Evolutionary conservation across 1,284 basidiomycete genomes (phyloP).

Genomic region (Ceratobasidium sp.): DNA sequence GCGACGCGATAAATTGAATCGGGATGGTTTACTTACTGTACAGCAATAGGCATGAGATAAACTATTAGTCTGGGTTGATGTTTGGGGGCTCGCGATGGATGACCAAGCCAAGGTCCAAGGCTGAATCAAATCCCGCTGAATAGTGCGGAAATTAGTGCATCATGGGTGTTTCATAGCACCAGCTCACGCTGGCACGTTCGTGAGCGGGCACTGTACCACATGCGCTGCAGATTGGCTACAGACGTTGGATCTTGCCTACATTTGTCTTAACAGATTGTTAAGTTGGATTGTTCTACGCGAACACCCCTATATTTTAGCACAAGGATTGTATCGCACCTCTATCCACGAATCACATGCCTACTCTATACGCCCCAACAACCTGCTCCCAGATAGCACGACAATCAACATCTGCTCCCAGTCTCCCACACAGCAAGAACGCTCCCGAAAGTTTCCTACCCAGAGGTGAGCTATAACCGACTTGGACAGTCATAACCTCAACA

Average conservation of each 20-base stretch:
- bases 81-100: not conserved
- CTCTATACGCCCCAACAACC: constrained; percentile 51
- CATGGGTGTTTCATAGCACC: no score
- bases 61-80: not conserved
- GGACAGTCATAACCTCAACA: constrained; percentile 49
- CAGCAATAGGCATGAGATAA: not conserved
- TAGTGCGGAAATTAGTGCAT: constrained; percentile 19
- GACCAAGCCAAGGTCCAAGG: not conserved
- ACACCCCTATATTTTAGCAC: no score
- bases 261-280: no score
- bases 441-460: constrained; percentile 87
- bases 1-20: not conserved
- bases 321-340: no score
- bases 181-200: no score
- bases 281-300: no score
- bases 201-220: no score
- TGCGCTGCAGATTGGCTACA: no score
- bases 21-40: not conserved
- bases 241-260: no score
- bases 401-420: constrained; percentile 82
- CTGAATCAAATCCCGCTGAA: not conserved
- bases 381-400: constrained; percentile 82
- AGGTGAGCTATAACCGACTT: constrained; percentile 30
- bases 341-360: not conserved
- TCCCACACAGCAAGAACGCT: constrained; percentile 90